phyloP scores from a whole-genome alignment of 495 filamentous ascomycete genomes.

The Apiosordaria backusii region DNA sequence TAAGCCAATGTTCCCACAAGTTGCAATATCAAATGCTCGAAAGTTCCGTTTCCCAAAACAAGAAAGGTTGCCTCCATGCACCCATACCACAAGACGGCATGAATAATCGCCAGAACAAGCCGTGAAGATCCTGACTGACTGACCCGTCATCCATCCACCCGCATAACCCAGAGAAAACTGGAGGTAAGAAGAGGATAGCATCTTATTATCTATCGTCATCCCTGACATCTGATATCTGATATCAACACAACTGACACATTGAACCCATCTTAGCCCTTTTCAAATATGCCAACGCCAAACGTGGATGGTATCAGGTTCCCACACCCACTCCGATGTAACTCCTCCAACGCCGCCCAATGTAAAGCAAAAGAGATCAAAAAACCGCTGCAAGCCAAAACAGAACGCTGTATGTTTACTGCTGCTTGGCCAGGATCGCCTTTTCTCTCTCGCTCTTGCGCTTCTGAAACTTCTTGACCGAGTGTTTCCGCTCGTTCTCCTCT shows the following conservation, averaged over 20 bases:
- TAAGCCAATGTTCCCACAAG: no score
- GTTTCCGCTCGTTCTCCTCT: slow-evolving; percentile 91
- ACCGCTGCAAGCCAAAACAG: not conserved
- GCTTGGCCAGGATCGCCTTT: slow-evolving; percentile 79
- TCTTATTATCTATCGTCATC: not conserved
- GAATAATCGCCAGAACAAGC: not conserved
- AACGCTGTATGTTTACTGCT: slow-evolving; percentile 53
- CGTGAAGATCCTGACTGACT: not conserved
- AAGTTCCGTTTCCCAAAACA: not conserved
- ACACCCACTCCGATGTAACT: not conserved
- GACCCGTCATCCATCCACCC: not conserved
- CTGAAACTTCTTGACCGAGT: slow-evolving; percentile 72
- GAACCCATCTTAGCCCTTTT: not conserved
- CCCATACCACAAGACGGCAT: not conserved
- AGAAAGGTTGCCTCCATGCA: not conserved
- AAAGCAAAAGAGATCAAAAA: slow-evolving; percentile 11
- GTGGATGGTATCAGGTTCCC: slow-evolving; percentile 27
- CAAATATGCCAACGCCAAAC: slow-evolving; percentile 19
- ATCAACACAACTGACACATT: not conserved
- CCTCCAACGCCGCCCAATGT: slow-evolving; percentile 30
- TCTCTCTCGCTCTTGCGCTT: slow-evolving; percentile 80
- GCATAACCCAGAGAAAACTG: not conserved
- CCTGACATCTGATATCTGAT: not conserved
- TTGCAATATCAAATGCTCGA: not conserved
- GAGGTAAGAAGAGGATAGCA: not conserved